Evolutionary conservation across 2,329 filamentous ascomycete species (phyloP), one percentile per base, ranked within the genome.

Genomic region (Colletotrichum salicis): DNA sequence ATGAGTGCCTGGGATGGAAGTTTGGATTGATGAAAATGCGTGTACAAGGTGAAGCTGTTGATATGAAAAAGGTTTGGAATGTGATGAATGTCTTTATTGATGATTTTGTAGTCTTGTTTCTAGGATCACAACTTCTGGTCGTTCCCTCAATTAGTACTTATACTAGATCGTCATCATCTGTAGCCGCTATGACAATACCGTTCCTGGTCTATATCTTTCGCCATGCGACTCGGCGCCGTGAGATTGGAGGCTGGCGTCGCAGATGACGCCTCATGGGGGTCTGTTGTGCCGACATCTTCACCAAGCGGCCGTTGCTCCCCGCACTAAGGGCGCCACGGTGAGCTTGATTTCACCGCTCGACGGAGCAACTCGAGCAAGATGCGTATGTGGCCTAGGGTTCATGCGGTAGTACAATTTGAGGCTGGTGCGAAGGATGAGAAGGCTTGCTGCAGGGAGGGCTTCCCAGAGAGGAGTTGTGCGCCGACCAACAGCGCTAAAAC

Each of bases 321-420:
- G 10, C n/a, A 10, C 19, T n/a, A 10, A 19, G 22, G 31, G 3
- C 59, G 59, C 35, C 51, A 41, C 59, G n/a, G 12, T 22, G 41
- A 45, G 64, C 51, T 64, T 37, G 64, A 64, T 22, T 68, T 19
- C 37, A 41, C 37, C 66, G 66, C 51, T 33, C n/a, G 19, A 29
- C 48, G 56, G 56, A 11, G 19, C 15, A 22, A 31, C 24, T 27
- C 11, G 5, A 12, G 11, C 8, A 10, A 22, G n/a, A 10, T 15
- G n/a, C 22, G 5, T 22, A 6, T 24, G 7, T 11, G 3, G 37
- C 6, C 5, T 15, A 3, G 13, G 8, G 1, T 15, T 31, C n/a
- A 58, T 13, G n/a, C n/a, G 37, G 24, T 5, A 60, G 24, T n/a
- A 48, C 19, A 10, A 8, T n/a, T 7, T 2, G 19, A 57, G 15